Base-by-base conservation (phyloP, 1,139 yeast genomes). In the Hansenula anomala region DNA sequence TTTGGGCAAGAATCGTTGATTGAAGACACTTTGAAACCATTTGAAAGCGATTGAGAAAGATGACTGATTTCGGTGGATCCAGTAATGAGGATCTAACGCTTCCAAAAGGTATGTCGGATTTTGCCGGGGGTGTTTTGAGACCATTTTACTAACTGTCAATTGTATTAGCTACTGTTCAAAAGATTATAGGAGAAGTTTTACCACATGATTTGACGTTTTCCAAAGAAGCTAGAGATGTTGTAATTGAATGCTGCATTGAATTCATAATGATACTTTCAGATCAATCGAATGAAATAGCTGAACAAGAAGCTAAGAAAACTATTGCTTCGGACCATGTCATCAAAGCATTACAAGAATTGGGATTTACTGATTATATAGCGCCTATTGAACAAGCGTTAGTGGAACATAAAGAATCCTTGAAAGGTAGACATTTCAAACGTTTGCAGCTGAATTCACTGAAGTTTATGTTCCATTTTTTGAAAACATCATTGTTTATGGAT, bases 261-360 rank as follows among this genome's bases (percentile, higher is more conserved):
- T 92, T 92, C 58, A 84, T 94, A 44, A 92, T 92, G 95, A 88
- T 92, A 47, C 68, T 92, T 37, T 85, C 96, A 12, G 86, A 96
- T 4, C 96, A 89, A 62, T 85, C 94, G 44, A 90, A 94, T 56
- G 98, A 94, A 49, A 88, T 92, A 49, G 97, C 98, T 1, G 98
- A 92, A 56, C 85, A 85, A 54, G 98, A 92, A 58, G 83, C 95
- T 37, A 92, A 92, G 62, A 94, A 92, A 63, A 92, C 99, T 9
- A 92, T 92, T 38, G 96, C 97, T 1, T 84, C 96, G 2, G 98
- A 92, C 58, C 99, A 92, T 60, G 97, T 92, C 34, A 76, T 92
- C 45, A 85, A 83, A 57, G 97, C 98, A 1, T 69, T 92, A 37
- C 83, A 80, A 47, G 96, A 87, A 53, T 70, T 92, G 45, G 99